A percentile compares a stretch with the other conserved stretches of the same genome.
These are phyloP conservation scores for Aspergillus hortae DNA, from an alignment of 2,329 filamentous ascomycete species.

Conservation along the genomic window DNA sequence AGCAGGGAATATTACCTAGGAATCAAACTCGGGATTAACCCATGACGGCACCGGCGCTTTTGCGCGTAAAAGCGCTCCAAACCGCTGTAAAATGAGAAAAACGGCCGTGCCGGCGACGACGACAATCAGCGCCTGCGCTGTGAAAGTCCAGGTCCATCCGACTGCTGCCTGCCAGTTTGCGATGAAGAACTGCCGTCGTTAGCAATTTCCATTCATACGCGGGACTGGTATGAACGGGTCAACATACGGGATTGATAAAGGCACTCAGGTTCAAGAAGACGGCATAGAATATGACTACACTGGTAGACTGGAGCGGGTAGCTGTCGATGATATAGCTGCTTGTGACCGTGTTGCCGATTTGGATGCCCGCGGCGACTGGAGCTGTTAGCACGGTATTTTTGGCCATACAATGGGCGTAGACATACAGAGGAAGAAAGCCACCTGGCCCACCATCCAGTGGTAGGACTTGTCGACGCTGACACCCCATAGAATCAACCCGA, in stretches of 20 bases:
- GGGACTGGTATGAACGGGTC: neutral
- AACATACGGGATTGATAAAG: constrained; percentile 43
- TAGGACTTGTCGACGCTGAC: constrained; percentile 51
- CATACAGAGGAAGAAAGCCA: constrained; percentile 54
- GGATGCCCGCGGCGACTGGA: constrained; percentile 50
- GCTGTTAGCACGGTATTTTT: neutral
- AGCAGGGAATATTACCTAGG: constrained; percentile 1
- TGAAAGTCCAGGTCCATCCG: constrained; percentile 53
- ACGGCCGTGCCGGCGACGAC: constrained; percentile 38
- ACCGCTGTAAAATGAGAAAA: constrained; percentile 40
- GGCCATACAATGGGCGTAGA: constrained; percentile 1
- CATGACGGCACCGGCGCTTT: constrained; percentile 39
- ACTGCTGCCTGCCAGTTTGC: constrained; percentile 44
- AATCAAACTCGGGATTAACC: constrained; percentile 45
- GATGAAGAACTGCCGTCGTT: constrained; percentile 46
- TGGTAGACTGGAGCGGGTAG: constrained; percentile 55
- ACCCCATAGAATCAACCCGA: constrained; percentile 55
- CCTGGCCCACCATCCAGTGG: constrained; percentile 57
- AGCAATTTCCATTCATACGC: too few relatives aligned
- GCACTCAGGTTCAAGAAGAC: constrained; percentile 52
- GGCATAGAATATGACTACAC: constrained; percentile 53
- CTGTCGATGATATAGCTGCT: constrained; percentile 54
- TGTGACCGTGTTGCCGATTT: constrained; percentile 55
- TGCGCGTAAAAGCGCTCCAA: constrained; percentile 36
- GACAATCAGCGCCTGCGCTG: constrained; percentile 47